These are phyloP conservation scores for Elsinoe batatas DNA, from an alignment of 2,329 filamentous ascomycete genomes.

Conservation along the genomic window DNA sequence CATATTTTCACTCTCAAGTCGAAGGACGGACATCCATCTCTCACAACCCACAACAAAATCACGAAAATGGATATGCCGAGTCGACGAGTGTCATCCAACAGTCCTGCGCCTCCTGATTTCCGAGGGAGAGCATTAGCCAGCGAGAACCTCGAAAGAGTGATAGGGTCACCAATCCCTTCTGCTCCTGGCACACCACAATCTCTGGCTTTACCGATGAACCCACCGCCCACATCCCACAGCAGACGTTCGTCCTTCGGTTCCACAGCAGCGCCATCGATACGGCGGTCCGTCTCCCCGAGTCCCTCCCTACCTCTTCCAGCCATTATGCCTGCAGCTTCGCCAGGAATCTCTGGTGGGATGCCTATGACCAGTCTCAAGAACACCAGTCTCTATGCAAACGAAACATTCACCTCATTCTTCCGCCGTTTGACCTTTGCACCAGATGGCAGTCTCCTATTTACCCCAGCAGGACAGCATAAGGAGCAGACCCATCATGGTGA, in stretches of 20 bases:
- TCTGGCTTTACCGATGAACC: constrained; percentile 87
- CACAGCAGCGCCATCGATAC: constrained; percentile 51
- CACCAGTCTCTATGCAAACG: constrained; percentile 86
- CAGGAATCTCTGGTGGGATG: constrained; percentile 57
- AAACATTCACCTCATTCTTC: constrained; percentile 96
- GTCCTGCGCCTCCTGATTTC: constrained; percentile 81
- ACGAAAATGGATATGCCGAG: constrained; percentile 90
- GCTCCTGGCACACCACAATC: constrained; percentile 90
- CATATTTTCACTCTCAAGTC: constrained; percentile 95
- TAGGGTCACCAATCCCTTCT: constrained; percentile 78
- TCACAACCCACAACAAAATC: constrained; percentile 68
- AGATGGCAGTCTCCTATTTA: constrained; percentile 87
- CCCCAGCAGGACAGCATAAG: constrained; percentile 91
- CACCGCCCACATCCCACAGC: constrained; percentile 82
- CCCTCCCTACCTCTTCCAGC: constrained; percentile 89
- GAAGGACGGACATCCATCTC: constrained; percentile 88
- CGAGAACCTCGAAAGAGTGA: constrained; percentile 44
- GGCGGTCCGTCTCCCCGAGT: constrained; percentile 79
- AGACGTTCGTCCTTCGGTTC: constrained; percentile 86
- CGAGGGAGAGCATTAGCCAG: constrained; percentile 54
- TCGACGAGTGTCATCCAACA: constrained; percentile 79
- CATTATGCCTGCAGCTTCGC: constrained; percentile 89
- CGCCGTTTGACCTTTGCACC: constrained; percentile 86
- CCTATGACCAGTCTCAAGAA: constrained; percentile 56
- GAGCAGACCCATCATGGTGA: constrained; percentile 59